A percentile compares a stretch with the other conserved stretches of the same genome.
These are phyloP conservation scores for Primulina huaijiensis DNA, from an alignment of 257 asterid species.

Conservation along the genomic window DNA sequence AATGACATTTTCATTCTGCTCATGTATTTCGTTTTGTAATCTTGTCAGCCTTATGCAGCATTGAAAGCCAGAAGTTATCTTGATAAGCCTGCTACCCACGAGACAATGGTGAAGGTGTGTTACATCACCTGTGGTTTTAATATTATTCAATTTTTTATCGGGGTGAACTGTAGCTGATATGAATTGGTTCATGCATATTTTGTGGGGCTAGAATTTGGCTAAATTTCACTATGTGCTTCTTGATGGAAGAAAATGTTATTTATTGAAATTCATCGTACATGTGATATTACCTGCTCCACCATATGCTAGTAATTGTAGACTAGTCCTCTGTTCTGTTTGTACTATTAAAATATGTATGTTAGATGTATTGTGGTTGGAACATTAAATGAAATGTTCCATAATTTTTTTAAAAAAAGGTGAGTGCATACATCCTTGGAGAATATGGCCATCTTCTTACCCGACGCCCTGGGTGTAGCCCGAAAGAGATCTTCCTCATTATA, in stretches of 20 bases:
- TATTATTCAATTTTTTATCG: conserved; percentile 10
- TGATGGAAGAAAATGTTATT: neutral
- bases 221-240: neutral
- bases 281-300: neutral
- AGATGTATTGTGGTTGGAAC: conserved; percentile 13
- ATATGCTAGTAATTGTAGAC: conserved; percentile 2
- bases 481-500: conserved; percentile 72
- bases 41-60: conserved; percentile 85
- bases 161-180: conserved; percentile 11
- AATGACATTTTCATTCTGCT: conserved; percentile 21
- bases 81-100: conserved; percentile 92
- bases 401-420: conserved; percentile 45
- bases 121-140: conserved; percentile 7
- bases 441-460: conserved; percentile 88
- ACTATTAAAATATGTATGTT: neutral
- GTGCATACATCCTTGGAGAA: conserved; percentile 95
- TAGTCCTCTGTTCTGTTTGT: neutral
- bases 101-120: conserved; percentile 93
- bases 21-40: conserved; percentile 23
- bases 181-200: conserved; percentile 7
- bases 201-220: neutral
- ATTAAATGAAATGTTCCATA: conserved; percentile 16
- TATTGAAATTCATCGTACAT: neutral
- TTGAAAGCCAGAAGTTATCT: conserved; percentile 84
- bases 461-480: conserved; percentile 90